phyloP scores from a whole-genome alignment of 106 monocot genomes.

The Apostasia ramifera region DNA sequence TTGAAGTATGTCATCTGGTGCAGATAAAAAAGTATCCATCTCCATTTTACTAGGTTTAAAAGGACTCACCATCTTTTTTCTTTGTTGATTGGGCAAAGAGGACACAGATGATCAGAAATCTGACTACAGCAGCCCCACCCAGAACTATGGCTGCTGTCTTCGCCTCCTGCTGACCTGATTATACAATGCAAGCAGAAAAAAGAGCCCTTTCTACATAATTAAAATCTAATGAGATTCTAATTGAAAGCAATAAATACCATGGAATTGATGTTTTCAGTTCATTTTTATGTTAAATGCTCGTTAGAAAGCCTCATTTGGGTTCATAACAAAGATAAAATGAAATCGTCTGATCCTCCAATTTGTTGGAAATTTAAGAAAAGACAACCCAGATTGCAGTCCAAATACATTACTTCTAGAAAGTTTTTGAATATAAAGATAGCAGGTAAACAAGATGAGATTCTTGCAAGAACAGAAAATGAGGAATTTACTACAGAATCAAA shows the following conservation, averaged over 20 bases:
- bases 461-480: too few relatives aligned
- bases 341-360: background rate
- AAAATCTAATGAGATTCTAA: background rate
- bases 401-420: too few relatives aligned
- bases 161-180: conserved; percentile 64
- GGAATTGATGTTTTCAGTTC: background rate
- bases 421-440: too few relatives aligned
- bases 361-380: background rate
- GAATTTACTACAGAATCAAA: too few relatives aligned
- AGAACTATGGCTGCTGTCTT: conserved; percentile 96
- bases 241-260: background rate
- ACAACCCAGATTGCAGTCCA: background rate
- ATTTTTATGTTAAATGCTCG: background rate
- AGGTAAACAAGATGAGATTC: too few relatives aligned
- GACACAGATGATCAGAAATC: conserved; percentile 81
- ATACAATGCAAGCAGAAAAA: background rate
- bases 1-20: too few relatives aligned
- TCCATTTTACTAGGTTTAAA: background rate
- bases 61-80: conserved; percentile 66
- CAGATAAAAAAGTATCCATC: background rate
- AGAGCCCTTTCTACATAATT: background rate
- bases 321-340: background rate
- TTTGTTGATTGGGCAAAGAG: conserved; percentile 72
- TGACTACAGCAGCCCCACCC: conserved; percentile 77
- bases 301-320: background rate